phyloP scores from a whole-genome alignment of 2,329 filamentous ascomycete genomes.

The Clathrospora elynae region DNA sequence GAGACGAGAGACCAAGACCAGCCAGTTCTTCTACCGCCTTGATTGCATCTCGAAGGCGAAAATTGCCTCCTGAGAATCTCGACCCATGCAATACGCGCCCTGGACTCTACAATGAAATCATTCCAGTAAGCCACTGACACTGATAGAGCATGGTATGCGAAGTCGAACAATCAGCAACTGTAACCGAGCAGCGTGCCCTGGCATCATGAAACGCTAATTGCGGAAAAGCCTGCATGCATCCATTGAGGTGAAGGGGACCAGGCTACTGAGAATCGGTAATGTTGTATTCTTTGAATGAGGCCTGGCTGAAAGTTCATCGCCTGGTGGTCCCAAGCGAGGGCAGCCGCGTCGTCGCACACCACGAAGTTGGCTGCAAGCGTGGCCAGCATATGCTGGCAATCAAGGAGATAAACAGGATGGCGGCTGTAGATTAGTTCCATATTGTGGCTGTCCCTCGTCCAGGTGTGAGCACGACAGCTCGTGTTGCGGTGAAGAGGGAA shows the following conservation, averaged over 20 bases:
- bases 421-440: slow-evolving; percentile 13
- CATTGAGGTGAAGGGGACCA: not conserved
- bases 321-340: not conserved
- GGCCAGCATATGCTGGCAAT: slow-evolving; percentile 5
- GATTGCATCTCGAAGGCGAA: slow-evolving; percentile 4
- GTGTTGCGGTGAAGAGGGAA: slow-evolving; percentile 4
- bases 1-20: slow-evolving; percentile 7
- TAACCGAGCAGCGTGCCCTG: slow-evolving; percentile 25
- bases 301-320: not conserved
- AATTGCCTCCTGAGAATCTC: slow-evolving; percentile 4
- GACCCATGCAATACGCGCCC: slow-evolving; percentile 3
- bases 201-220: slow-evolving; percentile 13
- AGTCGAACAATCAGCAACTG: slow-evolving; percentile 17
- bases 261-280: slow-evolving; percentile 4
- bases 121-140: slow-evolving; percentile 17
- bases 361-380: slow-evolving; percentile 7
- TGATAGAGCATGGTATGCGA: slow-evolving; percentile 10
- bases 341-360: slow-evolving; percentile 1
- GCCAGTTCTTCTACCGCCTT: slow-evolving; percentile 9
- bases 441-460: slow-evolving; percentile 20
- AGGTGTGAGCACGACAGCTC: slow-evolving; percentile 10
- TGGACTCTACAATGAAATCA: slow-evolving; percentile 19
- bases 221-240: slow-evolving; percentile 8
- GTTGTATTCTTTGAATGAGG: not conserved
- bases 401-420: not conserved